Percentiles rank a stretch among this genome's conserved stretches.
Conservation (phyloP, 164 flowering plant species). For the Santalum album region DNA sequence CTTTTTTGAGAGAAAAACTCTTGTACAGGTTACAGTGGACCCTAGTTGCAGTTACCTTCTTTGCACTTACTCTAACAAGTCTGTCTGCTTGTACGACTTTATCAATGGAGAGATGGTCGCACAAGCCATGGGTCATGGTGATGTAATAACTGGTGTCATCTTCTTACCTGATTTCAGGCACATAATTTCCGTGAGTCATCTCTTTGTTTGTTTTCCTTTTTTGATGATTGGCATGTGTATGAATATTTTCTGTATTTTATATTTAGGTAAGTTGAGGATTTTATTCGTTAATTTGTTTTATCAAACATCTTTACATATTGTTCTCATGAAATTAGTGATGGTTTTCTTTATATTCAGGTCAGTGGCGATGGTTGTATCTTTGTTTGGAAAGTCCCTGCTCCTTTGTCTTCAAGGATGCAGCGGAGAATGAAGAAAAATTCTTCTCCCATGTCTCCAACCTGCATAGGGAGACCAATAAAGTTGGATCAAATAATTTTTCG, state of each 20-base stretch:
- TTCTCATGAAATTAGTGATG: too few relatives aligned
- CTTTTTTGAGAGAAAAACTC: constrained; percentile 8
- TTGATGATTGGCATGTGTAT: neutral
- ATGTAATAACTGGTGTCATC: constrained; percentile 53
- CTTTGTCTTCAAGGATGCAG: constrained; percentile 41
- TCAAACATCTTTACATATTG: too few relatives aligned
- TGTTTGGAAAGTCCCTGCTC: constrained; percentile 56
- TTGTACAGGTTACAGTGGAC: constrained; percentile 53
- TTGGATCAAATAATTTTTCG: constrained; percentile 15
- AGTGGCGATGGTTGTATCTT: constrained; percentile 74
- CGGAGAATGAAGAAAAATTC: constrained; percentile 31
- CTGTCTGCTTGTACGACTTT: constrained; percentile 54
- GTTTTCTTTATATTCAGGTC: constrained; percentile 33
- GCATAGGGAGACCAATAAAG: constrained; percentile 13
- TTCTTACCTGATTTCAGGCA: constrained; percentile 74
- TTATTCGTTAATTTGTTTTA: too few relatives aligned
- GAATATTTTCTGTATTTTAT: neutral
- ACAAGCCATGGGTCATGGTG: constrained; percentile 57
- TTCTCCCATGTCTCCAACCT: constrained; percentile 25
- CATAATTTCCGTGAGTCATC: constrained; percentile 53
- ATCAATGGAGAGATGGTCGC: constrained; percentile 44
- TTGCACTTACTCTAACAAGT: constrained; percentile 70
- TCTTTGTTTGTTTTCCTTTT: constrained; percentile 2
- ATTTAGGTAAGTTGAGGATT: neutral
- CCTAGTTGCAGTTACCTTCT: constrained; percentile 65